phyloP scores from a whole-genome alignment of 805 yeast species.

The Starmera dryadoides region DNA sequence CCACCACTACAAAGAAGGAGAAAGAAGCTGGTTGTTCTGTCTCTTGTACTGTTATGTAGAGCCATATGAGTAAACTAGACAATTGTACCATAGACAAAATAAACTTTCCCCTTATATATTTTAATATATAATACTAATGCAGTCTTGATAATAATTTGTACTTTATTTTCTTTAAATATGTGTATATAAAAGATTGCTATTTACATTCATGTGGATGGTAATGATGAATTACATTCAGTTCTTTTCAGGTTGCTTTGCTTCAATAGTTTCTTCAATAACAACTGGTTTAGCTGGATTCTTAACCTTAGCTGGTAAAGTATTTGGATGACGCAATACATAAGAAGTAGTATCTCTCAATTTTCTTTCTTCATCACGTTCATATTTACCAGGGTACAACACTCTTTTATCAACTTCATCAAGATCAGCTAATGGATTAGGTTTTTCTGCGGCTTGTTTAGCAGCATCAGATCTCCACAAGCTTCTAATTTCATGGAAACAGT shows the following conservation, averaged over 20 bases:
- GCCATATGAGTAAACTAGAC: neutral
- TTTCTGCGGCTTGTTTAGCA: conserved; percentile 17
- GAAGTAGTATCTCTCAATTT: conserved; percentile 45
- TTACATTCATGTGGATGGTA: too few species aligned
- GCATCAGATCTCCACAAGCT: conserved; percentile 54
- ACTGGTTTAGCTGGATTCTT: conserved; percentile 13
- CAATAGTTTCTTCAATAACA: too few species aligned
- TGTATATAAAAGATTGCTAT: too few species aligned
- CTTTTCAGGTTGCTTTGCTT: too few species aligned
- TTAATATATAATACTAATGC: neutral
- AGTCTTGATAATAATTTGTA: too few species aligned
- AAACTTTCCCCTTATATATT: neutral
- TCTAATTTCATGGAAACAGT: conserved; percentile 80
- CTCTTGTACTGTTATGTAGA: conserved; percentile 26
- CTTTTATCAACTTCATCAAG: conserved; percentile 53
- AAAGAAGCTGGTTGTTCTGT: conserved; percentile 16
- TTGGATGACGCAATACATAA: conserved; percentile 47
- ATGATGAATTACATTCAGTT: too few species aligned
- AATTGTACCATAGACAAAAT: too few species aligned
- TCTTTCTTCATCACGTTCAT: conserved; percentile 36
- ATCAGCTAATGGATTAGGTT: conserved; percentile 24
- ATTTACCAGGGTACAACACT: conserved; percentile 70
- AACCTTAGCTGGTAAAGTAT: conserved; percentile 44
- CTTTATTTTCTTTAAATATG: too few species aligned
- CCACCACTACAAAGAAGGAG: conserved; percentile 11